These are phyloP conservation scores for Calocera cornea DNA, from an alignment of 768 basidiomycete genomes.

Conservation along the genomic window DNA sequence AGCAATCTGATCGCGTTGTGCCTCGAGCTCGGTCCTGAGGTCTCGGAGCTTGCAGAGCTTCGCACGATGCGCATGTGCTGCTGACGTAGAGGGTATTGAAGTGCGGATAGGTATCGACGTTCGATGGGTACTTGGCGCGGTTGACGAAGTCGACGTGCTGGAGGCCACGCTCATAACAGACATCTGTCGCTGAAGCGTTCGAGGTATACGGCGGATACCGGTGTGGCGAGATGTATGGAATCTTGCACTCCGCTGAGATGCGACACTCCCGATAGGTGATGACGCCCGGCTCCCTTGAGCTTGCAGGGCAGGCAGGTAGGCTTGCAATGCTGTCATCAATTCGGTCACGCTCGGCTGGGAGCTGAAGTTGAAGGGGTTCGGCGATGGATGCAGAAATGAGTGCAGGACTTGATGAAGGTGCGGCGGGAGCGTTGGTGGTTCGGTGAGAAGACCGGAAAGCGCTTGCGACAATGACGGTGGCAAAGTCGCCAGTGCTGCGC, in stretches of 20 bases:
- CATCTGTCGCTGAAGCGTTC: neutral
- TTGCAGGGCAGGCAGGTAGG: neutral
- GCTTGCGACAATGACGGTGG: neutral
- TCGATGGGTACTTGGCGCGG: neutral
- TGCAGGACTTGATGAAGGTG: neutral
- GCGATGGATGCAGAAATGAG: neutral
- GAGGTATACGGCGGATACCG: neutral
- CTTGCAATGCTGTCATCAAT: neutral
- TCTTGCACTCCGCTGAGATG: neutral
- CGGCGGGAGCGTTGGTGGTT: neutral
- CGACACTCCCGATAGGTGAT: neutral
- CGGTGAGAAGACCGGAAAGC: neutral
- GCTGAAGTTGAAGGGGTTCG: neutral
- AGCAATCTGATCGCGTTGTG: neutral
- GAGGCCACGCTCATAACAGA: neutral
- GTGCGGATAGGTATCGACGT: neutral
- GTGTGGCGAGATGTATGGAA: neutral
- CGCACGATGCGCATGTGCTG: neutral
- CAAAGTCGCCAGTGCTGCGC: neutral
- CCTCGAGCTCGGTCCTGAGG: neutral
- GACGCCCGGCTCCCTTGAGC: neutral
- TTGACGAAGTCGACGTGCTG: neutral
- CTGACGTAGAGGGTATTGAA: neutral
- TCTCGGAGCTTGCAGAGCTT: neutral
- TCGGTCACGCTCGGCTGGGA: neutral